phyloP scores from a whole-genome alignment of 805 yeast species.

The Candida taoyuanica region DNA sequence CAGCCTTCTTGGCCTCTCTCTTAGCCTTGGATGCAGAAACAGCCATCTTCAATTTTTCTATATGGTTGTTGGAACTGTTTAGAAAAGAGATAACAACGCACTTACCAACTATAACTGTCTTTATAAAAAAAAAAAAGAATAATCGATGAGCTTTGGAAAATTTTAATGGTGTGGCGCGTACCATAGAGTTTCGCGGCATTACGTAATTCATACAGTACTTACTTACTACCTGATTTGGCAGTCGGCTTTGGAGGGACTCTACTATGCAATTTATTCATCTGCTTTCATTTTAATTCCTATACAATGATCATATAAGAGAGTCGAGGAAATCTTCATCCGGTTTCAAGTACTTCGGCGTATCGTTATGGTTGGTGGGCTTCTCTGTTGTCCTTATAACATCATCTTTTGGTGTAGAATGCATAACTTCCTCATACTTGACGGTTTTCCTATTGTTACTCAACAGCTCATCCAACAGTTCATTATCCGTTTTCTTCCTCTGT shows the following conservation, averaged over 20 bases:
- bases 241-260: not conserved
- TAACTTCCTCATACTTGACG: conserved; percentile 5
- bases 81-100: too few relatives aligned
- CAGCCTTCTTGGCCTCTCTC: conserved; percentile 95
- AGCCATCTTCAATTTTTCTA: conserved; percentile 16
- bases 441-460: not conserved
- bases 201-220: not conserved
- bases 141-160: conserved; percentile 5
- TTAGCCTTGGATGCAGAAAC: conserved; percentile 91
- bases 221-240: not conserved
- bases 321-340: conserved; percentile 24
- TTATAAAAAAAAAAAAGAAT: too few relatives aligned
- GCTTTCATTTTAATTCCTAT: too few relatives aligned
- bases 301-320: conserved; percentile 14
- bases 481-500: conserved; percentile 7
- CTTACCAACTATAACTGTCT: too few relatives aligned
- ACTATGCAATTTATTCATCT: too few relatives aligned
- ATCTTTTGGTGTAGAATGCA: too few relatives aligned
- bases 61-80: not conserved
- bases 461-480: conserved; percentile 15
- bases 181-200: conserved; percentile 6
- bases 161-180: conserved; percentile 11
- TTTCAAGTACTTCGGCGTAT: conserved; percentile 17
- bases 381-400: too few relatives aligned
- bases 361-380: conserved; percentile 6